phyloP scores from a whole-genome alignment of 768 basidiomycete species.

The Trametes punicea region DNA sequence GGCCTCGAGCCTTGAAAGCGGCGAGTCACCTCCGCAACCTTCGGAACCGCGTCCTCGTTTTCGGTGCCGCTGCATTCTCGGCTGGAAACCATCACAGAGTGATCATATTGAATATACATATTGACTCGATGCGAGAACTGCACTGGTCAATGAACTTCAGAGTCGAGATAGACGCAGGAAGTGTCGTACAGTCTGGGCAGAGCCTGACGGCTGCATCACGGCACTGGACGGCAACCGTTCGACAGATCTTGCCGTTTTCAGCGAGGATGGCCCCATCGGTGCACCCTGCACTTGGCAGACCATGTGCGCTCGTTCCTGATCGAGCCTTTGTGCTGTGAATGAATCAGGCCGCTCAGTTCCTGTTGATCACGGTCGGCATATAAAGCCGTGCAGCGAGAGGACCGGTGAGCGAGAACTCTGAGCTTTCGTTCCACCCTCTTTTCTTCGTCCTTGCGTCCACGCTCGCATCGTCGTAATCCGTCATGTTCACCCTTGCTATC shows the following conservation, averaged over 20 bases:
- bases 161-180: too few relatives aligned
- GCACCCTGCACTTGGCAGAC: not conserved
- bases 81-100: too few relatives aligned
- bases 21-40: too few relatives aligned
- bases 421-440: not conserved
- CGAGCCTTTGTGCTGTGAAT: not conserved
- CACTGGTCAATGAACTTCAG: too few relatives aligned
- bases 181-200: too few relatives aligned
- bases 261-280: not conserved
- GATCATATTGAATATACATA: too few relatives aligned
- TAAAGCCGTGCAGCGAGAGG: not conserved
- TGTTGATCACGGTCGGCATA: not conserved
- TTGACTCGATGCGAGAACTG: too few relatives aligned
- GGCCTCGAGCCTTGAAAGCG: too few relatives aligned
- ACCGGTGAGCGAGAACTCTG: not conserved
- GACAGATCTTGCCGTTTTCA: constrained; percentile 4
- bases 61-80: too few relatives aligned
- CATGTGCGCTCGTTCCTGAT: constrained; percentile 7
- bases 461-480: not conserved
- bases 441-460: not conserved
- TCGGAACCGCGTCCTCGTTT: too few relatives aligned
- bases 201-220: too few relatives aligned
- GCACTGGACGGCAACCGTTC: constrained; percentile 1
- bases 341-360: not conserved
- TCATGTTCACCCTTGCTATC: constrained; percentile 13